Base-by-base conservation (phyloP, 2,329 filamentous ascomycete genomes). In the Cercospora janseana region DNA sequence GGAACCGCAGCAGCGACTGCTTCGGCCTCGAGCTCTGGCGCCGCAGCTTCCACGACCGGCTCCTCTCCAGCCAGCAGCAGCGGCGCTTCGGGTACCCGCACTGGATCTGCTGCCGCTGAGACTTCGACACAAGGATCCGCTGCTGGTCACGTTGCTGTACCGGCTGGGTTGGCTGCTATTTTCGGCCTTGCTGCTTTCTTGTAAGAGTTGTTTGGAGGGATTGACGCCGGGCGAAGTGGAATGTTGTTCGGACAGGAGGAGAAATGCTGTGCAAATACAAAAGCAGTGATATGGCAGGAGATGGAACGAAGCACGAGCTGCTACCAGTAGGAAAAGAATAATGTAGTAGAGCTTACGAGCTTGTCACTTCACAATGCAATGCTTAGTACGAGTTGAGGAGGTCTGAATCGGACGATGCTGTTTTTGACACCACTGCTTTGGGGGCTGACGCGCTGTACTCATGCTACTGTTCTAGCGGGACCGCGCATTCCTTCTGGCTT, bases 151-250 rank as follows among this genome's bases (percentile, higher is more conserved):
- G 43, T 52, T 9, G 44, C 49, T 3, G 43, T 52, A 6, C 55
- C 55, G 12, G 54, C 52, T 16, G 52, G 54, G 13, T 34, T 61
- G 6, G 59, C 57, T 21, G 59, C 52, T 5, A 16, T 52, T 23
- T 45, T 51, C 29, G 38, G 38, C 21, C 38, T 48, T 28, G 44
- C 42, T 34, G 44, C 50, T 48, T 45, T 46, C 45, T 48, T 46
- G 44, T 46, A 37, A 46, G 13, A 15, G 21, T 38, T 38, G 15
- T 32, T 16, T 37, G 3, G n/a, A n/a, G n/a, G n/a, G n/a, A n/a
- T n/a, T n/a, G n/a, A n/a, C n/a, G n/a, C n/a, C n/a, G n/a, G n/a
- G n/a, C n/a, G n/a, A n/a, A n/a, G n/a, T n/a, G n/a, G n/a, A n/a
- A n/a, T n/a, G n/a, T n/a, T n/a, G n/a, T n/a, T n/a, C n/a, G n/a